Evolutionary conservation across 2,329 filamentous ascomycete species (phyloP).

Genomic region (Aspergillus sp.): DNA sequence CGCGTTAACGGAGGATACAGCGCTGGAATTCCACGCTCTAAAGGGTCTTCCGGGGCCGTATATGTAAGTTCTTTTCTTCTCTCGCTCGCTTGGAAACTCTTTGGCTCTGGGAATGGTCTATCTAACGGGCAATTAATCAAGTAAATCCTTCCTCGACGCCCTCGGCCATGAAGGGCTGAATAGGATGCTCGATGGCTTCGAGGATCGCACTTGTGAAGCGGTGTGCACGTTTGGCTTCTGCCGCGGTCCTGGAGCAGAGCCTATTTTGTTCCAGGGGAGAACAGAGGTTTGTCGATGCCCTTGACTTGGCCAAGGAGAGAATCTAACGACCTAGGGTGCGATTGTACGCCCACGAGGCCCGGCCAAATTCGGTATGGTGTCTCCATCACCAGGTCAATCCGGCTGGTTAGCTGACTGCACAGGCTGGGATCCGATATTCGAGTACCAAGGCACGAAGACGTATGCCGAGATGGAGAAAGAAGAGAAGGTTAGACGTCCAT

Average conservation of each 20-base stretch:
- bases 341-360: slow-evolving; percentile 80
- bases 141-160: slow-evolving; percentile 85
- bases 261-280: slow-evolving; percentile 82
- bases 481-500: slow-evolving; percentile 60
- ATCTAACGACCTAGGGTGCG: slow-evolving; percentile 50
- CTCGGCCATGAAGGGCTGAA: slow-evolving; percentile 80
- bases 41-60: slow-evolving; percentile 91
- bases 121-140: slow-evolving; percentile 29
- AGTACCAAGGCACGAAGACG: slow-evolving; percentile 84
- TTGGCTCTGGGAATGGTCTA: neutral
- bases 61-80: slow-evolving; percentile 51
- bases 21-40: slow-evolving; percentile 83
- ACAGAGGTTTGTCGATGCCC: slow-evolving; percentile 70
- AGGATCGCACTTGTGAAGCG: slow-evolving; percentile 84
- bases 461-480: slow-evolving; percentile 91
- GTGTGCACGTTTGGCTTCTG: slow-evolving; percentile 95
- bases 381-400: slow-evolving; percentile 2
- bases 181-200: slow-evolving; percentile 77
- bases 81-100: neutral
- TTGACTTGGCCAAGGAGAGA: no score
- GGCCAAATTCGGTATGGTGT: slow-evolving; percentile 63
- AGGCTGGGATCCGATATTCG: slow-evolving; percentile 97
- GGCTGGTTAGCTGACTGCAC: slow-evolving; percentile 4
- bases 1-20: slow-evolving; percentile 91
- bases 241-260: slow-evolving; percentile 71